These are phyloP conservation scores for Bryoerythrophyllum caledonicum DNA, from an alignment of 225 moss, liverwort and hornwort genomes.

Conservation along the genomic window DNA sequence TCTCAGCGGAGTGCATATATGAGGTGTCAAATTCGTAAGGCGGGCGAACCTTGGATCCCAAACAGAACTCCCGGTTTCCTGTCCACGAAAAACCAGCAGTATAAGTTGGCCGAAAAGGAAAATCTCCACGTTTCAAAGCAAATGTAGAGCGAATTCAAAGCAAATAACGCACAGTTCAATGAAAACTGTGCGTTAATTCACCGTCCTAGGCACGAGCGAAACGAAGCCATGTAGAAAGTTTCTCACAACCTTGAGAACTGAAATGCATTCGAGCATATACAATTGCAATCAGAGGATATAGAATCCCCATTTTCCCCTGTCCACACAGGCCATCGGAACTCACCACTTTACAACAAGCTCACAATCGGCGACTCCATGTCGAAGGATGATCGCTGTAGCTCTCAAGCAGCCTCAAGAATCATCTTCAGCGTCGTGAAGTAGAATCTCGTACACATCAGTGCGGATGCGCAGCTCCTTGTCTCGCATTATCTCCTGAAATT, in stretches of 20 bases:
- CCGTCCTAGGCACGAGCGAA: not conserved
- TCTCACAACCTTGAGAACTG: not conserved
- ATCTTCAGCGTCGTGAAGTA: slow-evolving; percentile 73
- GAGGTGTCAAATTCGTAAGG: not conserved
- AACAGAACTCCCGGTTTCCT: not conserved
- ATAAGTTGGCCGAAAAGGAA: not conserved
- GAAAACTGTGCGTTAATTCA: not conserved
- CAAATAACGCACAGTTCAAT: too few species aligned
- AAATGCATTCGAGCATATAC: not conserved
- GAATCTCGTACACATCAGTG: slow-evolving; percentile 95
- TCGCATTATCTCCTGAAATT: slow-evolving; percentile 94
- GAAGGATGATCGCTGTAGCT: slow-evolving; percentile 6
- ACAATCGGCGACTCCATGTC: slow-evolving; percentile 1
- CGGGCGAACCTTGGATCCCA: not conserved
- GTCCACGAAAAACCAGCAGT: not conserved
- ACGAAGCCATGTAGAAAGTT: not conserved
- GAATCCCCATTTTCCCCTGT: not conserved
- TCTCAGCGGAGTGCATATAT: not conserved
- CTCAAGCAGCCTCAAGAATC: slow-evolving; percentile 15
- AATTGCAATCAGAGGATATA: not conserved
- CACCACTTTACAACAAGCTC: not conserved
- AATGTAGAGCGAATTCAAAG: not conserved
- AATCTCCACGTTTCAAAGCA: not conserved
- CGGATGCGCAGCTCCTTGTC: slow-evolving; percentile 83
- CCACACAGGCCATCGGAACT: not conserved